Base-by-base conservation (phyloP, 257 asterid species). In the Rhazya stricta region DNA sequence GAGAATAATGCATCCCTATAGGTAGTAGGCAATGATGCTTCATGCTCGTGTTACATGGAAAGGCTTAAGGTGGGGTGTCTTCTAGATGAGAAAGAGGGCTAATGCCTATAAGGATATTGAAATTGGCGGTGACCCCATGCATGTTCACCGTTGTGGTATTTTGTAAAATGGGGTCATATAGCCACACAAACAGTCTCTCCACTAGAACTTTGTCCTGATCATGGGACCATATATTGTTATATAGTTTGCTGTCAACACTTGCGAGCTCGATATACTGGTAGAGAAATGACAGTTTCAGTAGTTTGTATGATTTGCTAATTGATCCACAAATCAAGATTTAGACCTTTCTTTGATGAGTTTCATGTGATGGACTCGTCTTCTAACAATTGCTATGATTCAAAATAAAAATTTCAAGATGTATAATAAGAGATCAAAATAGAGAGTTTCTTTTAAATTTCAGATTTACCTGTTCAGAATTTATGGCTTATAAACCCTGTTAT, bases 151-250 rank as follows among this genome's bases (percentile, higher is more conserved):
- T 45, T 67, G 67, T 23, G 61, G 53, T 54, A n/a, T 10, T 67
- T 78, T 34, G 43, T 66, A 45, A 56, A 58, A 76, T 18, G 34
- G 63, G 58, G 36, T 67, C 78, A 72, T 16, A 73, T 65, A 67
- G 9, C 32, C 6, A 43, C 58, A 57, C 63, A 3, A 69, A 79
- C 74, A 75, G 79, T 79, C 13, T 79, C 77, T 29, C 83, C 83
- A 79, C 79, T 58, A 56, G 23, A 60, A 54, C 32, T 41, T 43
- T 56, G 41, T 61, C 56, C 65, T 50, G 42, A 19, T 13, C 5
- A n/a, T 19, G 63, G 70, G 36, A 36, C 19, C 66, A 32, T 19
- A 13, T 30, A 37, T 5, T 58, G 63, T 16, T 43, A 54, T 72
- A n/a, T n/a, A n/a, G n/a, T 66, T 57, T 56, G 50, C 45, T 57